Base-by-base conservation (phyloP, 768 basidiomycete species). In the Tulasnella sp. region DNA sequence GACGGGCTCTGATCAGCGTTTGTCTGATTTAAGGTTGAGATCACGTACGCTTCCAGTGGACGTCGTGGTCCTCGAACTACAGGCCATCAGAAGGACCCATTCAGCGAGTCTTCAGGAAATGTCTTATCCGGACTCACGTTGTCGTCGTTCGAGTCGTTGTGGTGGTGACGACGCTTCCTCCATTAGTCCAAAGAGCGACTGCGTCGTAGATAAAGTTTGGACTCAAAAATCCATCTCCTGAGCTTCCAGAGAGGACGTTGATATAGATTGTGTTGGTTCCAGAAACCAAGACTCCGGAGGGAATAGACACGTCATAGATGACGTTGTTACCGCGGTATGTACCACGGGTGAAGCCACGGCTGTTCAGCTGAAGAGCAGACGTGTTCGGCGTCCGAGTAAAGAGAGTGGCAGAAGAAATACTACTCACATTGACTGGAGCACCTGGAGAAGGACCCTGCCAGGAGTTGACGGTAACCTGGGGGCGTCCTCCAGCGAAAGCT, bases 281-380 rank as follows among this genome's bases (percentile, higher is more conserved):
- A 69, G 86, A 83, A 28, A 88, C 84, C 54, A 89, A 82, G n/a
- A 83, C 83, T 82, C 88, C 88, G 22, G 86, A 54, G 8, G 76
- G 72, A 12, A 64, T 69, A 16, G 42, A 75, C 11, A 24, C 24
- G 20, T 58, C 42, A 42, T 72, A 75, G 14, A 76, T 24, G 37
- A 80, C 73, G 72, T 44, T 48, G 69, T 64, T 58, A 18, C 89
- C 89, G 42, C 89, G 87, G 88, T 88, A 90, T 46, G 88, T 89
- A 24, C 89, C 89, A 31, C 88, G 88, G 73, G 89, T 89, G 48
- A 90, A 87, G 60, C 89, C 89, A 84, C 89, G 86, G 74, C 88
- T 89, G 83, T 89, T 86, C 40, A 88, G 81, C 11, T 82, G 81
- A 34, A 87, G 4, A 37, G 31, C 9, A 75, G 46, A 11, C 7